Evolutionary conservation across 768 basidiomycete genomes (phyloP).

Genomic region (Mycena leptocephala): DNA sequence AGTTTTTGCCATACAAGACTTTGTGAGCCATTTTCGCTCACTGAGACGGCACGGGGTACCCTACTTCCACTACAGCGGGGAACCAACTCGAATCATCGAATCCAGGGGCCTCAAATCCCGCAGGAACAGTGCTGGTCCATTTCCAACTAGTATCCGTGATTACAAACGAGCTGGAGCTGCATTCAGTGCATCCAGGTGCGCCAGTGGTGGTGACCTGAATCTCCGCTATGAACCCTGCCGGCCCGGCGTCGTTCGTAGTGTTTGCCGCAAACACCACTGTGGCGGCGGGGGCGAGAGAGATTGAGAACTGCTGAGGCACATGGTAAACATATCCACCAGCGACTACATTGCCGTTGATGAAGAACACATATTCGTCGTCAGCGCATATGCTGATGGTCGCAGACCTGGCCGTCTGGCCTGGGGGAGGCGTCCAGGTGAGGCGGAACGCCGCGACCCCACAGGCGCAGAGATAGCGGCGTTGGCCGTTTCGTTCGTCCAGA

Average conservation of each 20-base stretch:
- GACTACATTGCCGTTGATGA: slow-evolving; percentile 44
- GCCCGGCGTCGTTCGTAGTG: slow-evolving; percentile 12
- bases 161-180: slow-evolving; percentile 30
- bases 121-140: slow-evolving; percentile 33
- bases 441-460: slow-evolving; percentile 46
- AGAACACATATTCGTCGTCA: slow-evolving; percentile 47
- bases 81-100: slow-evolving; percentile 43
- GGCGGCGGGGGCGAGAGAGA: slow-evolving; percentile 21
- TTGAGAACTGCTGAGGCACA: slow-evolving; percentile 32
- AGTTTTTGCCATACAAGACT: background rate
- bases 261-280: slow-evolving; percentile 38
- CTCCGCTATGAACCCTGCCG: slow-evolving; percentile 38
- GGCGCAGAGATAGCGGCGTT: slow-evolving; percentile 29
- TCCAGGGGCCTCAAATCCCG: slow-evolving; percentile 20
- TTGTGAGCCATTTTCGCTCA: background rate
- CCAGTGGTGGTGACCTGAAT: slow-evolving; percentile 34
- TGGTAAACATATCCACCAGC: slow-evolving; percentile 37
- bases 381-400: slow-evolving; percentile 42
- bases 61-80: slow-evolving; percentile 35
- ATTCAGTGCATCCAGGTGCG: background rate
- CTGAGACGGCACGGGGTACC: background rate
- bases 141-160: slow-evolving; percentile 45
- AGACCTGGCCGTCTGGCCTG: slow-evolving; percentile 37
- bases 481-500: slow-evolving; percentile 50
- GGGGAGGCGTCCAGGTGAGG: slow-evolving; percentile 41